Base-by-base conservation (phyloP, 441 rosid species). In the Pelargonium australe region DNA sequence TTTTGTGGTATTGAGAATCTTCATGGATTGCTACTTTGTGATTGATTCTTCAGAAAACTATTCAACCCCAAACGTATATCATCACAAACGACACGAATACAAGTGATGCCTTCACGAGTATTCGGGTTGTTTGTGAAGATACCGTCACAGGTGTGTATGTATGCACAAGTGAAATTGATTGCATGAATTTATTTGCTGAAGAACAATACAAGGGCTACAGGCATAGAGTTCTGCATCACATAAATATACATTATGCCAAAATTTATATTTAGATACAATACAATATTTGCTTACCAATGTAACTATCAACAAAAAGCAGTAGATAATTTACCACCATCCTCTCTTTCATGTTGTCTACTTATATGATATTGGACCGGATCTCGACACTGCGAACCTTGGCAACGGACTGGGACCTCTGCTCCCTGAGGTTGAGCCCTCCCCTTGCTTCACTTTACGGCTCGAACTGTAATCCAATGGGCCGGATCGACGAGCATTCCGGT, bases 381-480 rank as follows among this genome's bases (percentile, higher is more conserved):
- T 90, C 51, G 99, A 95, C 44, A 86, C 96, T 0, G 98, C 96
- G 80, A 92, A 95, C 82, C 96, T 83, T 4, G 97, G 98, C 70
- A 95, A 75, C 0, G 98, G 95, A 70, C 95, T 89, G 58, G 92
- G 98, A 76, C 97, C 97, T 13, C 81, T 84, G 82, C 92, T 83
- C 60, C 82, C 90, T 2, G 97, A 87, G 68, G 85, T 80, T 9
- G 97, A 89, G 19, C 89, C 95, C 75, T 85, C 95, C 0, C 64
- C 79, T 8, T 63, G 64, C 75, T 83, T 88, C n/a, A 72, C 85
- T 75, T 87, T 95, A 20, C 91, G 86, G 89, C 88, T 86, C 57
- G 88, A 84, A 77, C 90, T 88, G 78, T 92, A 90, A 80, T 91
- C 98, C 75, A 92, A 72, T 34, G 98, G 99, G 58, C 98, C 99